phyloP scores from a whole-genome alignment of 306 rosid species.

The Sophora flavescens region DNA sequence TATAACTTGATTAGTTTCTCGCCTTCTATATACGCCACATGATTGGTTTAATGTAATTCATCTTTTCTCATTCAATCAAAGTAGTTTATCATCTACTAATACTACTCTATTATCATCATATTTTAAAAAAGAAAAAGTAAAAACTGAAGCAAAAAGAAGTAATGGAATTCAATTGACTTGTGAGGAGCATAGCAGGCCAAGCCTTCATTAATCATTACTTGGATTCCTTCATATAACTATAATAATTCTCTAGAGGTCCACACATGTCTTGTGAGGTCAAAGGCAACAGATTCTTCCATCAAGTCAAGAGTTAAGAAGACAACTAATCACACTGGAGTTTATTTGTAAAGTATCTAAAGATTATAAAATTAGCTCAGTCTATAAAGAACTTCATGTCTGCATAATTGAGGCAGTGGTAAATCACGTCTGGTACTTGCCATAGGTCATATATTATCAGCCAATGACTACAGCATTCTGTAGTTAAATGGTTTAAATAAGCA shows the following conservation, averaged over 20 bases:
- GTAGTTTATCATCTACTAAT: neutral
- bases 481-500: conserved; percentile 15
- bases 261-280: conserved; percentile 40
- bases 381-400: neutral
- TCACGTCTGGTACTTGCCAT: neutral
- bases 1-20: too few relatives aligned
- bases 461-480: conserved; percentile 28
- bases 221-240: conserved; percentile 52
- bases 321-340: neutral
- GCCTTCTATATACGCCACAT: too few relatives aligned
- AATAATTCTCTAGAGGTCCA: conserved; percentile 34
- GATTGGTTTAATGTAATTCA: too few relatives aligned
- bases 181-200: conserved; percentile 53
- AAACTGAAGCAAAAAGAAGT: neutral
- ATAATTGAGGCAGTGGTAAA: conserved; percentile 6
- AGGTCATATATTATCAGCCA: conserved; percentile 38
- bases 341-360: neutral
- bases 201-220: conserved; percentile 43
- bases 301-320: too few relatives aligned
- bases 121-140: neutral
- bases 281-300: too few relatives aligned
- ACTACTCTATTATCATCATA: neutral
- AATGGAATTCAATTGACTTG: conserved; percentile 50
- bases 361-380: neutral
- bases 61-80: too few relatives aligned